Evolutionary conservation across 495 filamentous ascomycete genomes (phyloP).

Genomic region (Durotheca rogersii): DNA sequence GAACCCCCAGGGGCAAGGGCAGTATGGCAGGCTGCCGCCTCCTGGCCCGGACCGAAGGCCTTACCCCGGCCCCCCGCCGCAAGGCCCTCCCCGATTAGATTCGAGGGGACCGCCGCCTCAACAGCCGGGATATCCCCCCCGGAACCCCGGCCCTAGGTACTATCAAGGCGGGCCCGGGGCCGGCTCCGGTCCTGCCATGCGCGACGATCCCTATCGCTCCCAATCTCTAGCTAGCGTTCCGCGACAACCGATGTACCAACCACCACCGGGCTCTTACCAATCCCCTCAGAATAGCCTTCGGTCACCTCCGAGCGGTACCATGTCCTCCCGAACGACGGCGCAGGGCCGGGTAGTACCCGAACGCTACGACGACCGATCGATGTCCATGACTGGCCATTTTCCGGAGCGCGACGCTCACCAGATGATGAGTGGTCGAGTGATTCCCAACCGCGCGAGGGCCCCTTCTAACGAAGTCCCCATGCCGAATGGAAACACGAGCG

Average conservation of each 20-base stretch:
- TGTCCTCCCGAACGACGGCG: constrained; percentile 74
- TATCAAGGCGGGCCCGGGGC: constrained; percentile 49
- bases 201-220: constrained; percentile 82
- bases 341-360: constrained; percentile 90
- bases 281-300: constrained; percentile 72
- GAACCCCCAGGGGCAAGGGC: constrained; percentile 19
- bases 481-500: constrained; percentile 14
- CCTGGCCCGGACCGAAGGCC: constrained; percentile 35
- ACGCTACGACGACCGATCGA: constrained; percentile 85
- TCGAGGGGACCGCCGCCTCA: constrained; percentile 51
- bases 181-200: constrained; percentile 67
- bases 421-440: constrained; percentile 87
- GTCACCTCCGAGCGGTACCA: constrained; percentile 64
- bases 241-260: constrained; percentile 64
- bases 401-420: constrained; percentile 75
- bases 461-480: constrained; percentile 38
- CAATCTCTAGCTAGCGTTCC: constrained; percentile 81
- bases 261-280: constrained; percentile 65
- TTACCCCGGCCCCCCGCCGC: constrained; percentile 58
- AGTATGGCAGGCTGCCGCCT: constrained; percentile 29
- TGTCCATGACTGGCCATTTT: constrained; percentile 90
- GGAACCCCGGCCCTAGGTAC: constrained; percentile 56
- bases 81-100: constrained; percentile 38
- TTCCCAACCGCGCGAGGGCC: constrained; percentile 60
- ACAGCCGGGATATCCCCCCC: constrained; percentile 51